Conservation (phyloP, 116 monocot genomes). For the Phalaenopsis hybrid region DNA sequence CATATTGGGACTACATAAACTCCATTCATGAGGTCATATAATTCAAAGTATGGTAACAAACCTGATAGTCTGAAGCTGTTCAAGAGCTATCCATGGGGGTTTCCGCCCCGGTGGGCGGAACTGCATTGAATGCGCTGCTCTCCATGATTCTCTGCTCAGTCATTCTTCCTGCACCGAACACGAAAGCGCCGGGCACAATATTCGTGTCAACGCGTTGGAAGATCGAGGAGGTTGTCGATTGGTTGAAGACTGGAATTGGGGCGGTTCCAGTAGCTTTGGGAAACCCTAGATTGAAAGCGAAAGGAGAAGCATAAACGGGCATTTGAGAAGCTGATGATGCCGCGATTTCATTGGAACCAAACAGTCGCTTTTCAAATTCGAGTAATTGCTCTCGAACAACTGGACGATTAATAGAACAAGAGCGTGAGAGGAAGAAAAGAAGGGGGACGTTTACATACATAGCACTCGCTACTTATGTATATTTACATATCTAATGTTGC, state of each 20-base stretch:
- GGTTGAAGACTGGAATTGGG: conserved; percentile 42
- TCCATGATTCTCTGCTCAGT: conserved; percentile 18
- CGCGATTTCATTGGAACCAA: conserved; percentile 32
- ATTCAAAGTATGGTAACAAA: background rate
- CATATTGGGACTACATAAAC: background rate
- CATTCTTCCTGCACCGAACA: conserved; percentile 49
- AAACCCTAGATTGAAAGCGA: conserved; percentile 47
- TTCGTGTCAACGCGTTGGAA: conserved; percentile 32
- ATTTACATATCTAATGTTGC: too few species aligned
- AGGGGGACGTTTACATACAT: too few species aligned
- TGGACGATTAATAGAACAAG: conserved; percentile 16
- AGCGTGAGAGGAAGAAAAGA: background rate
- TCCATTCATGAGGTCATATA: background rate
- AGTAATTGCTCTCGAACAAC: conserved; percentile 54
- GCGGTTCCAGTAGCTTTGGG: conserved; percentile 16
- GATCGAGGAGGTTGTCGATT: conserved; percentile 42
- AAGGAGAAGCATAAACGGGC: conserved; percentile 22
- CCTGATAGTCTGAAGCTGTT: background rate
- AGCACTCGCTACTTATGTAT: too few species aligned
- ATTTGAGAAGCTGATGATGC: conserved; percentile 5
- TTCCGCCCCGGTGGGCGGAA: conserved; percentile 18
- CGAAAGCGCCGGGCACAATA: conserved; percentile 27
- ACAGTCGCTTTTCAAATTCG: conserved; percentile 58
- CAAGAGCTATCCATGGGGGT: conserved; percentile 71
- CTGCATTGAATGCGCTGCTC: conserved; percentile 8